Evolutionary conservation across 495 filamentous ascomycete species (phyloP).

Genomic region (Penicillium canescens): DNA sequence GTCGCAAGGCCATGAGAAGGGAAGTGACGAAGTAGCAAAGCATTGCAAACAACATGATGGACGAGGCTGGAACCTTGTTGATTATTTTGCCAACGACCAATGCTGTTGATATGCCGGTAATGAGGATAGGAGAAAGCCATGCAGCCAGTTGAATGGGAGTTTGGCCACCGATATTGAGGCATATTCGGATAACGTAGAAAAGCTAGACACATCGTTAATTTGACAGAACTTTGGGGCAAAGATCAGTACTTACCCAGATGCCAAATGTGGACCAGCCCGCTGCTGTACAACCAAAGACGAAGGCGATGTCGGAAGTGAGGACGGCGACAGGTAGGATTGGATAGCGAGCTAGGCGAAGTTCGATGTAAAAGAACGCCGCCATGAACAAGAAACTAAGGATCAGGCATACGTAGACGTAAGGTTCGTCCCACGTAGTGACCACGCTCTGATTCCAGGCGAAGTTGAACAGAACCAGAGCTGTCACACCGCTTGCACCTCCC

Average conservation of each 20-base stretch:
- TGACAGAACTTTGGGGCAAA: not conserved
- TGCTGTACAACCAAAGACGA: conserved; percentile 37
- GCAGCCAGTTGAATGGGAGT: conserved; percentile 34
- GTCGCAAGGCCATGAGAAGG: conserved; percentile 28
- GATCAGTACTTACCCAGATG: conserved; percentile 31
- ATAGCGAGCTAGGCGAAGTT: conserved; percentile 21
- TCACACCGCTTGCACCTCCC: conserved; percentile 42
- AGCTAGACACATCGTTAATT: conserved; percentile 3
- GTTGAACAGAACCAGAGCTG: conserved; percentile 42
- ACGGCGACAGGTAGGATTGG: conserved; percentile 43
- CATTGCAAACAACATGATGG: conserved; percentile 43
- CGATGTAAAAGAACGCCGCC: conserved; percentile 33
- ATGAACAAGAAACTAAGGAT: conserved; percentile 35
- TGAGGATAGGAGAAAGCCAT: conserved; percentile 30
- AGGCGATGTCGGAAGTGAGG: conserved; percentile 26
- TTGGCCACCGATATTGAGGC: conserved; percentile 24
- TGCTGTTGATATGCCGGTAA: conserved; percentile 36
- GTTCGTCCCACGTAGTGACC: conserved; percentile 30
- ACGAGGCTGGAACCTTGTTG: conserved; percentile 23
- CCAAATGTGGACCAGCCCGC: conserved; percentile 44
- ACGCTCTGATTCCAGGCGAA: conserved; percentile 45
- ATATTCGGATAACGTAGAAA: conserved; percentile 40
- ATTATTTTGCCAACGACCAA: conserved; percentile 37
- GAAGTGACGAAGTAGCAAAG: conserved; percentile 33
- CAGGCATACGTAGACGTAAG: conserved; percentile 40